These are phyloP conservation scores for Paramarasmius palmivorus DNA, from an alignment of 1,284 basidiomycete species.

Conservation along the genomic window DNA sequence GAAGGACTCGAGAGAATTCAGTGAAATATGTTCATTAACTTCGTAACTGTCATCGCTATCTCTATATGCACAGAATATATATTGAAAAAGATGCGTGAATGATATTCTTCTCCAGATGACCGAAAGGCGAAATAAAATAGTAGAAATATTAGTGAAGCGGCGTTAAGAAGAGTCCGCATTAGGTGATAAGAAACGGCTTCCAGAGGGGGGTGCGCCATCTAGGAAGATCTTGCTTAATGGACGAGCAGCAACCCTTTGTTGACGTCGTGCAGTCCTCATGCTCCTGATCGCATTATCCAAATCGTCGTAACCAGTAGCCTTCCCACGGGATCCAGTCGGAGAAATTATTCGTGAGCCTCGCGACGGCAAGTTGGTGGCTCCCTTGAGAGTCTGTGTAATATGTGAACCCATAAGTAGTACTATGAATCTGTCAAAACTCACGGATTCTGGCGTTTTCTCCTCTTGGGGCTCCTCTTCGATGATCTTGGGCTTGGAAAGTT, in stretches of 20 bases:
- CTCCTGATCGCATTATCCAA: conserved; percentile 82
- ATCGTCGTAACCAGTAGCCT: conserved; percentile 63
- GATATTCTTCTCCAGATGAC: no score
- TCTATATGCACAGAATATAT: no score
- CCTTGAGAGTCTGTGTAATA: conserved; percentile 15
- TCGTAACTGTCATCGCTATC: no score
- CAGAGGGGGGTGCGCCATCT: conserved; percentile 46
- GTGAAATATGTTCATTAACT: no score
- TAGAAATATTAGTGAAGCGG: no score
- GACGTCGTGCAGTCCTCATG: conserved; percentile 67
- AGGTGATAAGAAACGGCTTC: no score
- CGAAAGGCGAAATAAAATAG: no score
- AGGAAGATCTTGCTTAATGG: conserved; percentile 77
- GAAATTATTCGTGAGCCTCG: conserved; percentile 35
- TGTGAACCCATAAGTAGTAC: conserved; percentile 9
- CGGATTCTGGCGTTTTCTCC: conserved; percentile 26
- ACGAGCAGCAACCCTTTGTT: conserved; percentile 45
- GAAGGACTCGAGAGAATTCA: no score
- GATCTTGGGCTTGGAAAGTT: conserved; percentile 21
- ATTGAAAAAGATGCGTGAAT: no score
- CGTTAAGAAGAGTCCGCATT: no score
- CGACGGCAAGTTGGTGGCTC: conserved; percentile 30
- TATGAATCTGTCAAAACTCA: conserved; percentile 23
- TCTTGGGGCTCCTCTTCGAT: conserved; percentile 21
- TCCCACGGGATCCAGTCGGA: conserved; percentile 35